phyloP scores from a whole-genome alignment of 768 basidiomycete species.

The Xerocomellus chrysenteron region DNA sequence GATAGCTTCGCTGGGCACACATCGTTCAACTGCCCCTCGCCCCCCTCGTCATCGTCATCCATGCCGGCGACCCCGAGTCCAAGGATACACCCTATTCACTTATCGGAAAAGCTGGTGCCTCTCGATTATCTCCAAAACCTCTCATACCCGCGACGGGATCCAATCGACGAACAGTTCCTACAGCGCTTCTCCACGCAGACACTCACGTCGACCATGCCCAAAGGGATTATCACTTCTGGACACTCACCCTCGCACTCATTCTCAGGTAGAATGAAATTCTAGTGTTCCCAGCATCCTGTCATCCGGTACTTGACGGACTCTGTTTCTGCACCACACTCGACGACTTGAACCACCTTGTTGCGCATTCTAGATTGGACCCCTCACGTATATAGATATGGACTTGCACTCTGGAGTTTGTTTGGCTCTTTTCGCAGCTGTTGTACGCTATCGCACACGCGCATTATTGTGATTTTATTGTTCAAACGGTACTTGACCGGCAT shows the following conservation, averaged over 20 bases:
- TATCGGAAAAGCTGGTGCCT: conserved; percentile 51
- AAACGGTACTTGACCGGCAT: neutral
- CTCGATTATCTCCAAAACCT: conserved; percentile 59
- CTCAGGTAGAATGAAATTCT: conserved; percentile 28
- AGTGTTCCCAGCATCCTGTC: neutral
- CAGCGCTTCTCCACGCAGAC: conserved; percentile 49
- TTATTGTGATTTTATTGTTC: conserved; percentile 12
- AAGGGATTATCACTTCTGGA: conserved; percentile 5
- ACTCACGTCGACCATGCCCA: conserved; percentile 21
- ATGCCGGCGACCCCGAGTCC: conserved; percentile 39
- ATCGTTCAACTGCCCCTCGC: conserved; percentile 27
- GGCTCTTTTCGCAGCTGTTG: conserved; percentile 14
- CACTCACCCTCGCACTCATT: conserved; percentile 21
- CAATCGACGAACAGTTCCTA: conserved; percentile 62
- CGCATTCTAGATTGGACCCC: conserved; percentile 22
- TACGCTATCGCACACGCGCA: conserved; percentile 21
- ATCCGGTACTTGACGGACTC: neutral
- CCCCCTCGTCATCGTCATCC: conserved; percentile 41
- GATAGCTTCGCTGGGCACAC: conserved; percentile 21
- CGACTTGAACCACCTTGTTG: conserved; percentile 10
- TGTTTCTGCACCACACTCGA: conserved; percentile 4
- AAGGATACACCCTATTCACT: conserved; percentile 17
- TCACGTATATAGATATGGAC: conserved; percentile 33
- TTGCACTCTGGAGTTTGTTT: conserved; percentile 22
- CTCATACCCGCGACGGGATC: conserved; percentile 56